A percentile compares a stretch with the other conserved stretches of the same genome.
These are phyloP conservation scores for Chytridium lagenaria DNA, from an alignment of 371 early-diverging fungal genomes.

Conservation along the genomic window DNA sequence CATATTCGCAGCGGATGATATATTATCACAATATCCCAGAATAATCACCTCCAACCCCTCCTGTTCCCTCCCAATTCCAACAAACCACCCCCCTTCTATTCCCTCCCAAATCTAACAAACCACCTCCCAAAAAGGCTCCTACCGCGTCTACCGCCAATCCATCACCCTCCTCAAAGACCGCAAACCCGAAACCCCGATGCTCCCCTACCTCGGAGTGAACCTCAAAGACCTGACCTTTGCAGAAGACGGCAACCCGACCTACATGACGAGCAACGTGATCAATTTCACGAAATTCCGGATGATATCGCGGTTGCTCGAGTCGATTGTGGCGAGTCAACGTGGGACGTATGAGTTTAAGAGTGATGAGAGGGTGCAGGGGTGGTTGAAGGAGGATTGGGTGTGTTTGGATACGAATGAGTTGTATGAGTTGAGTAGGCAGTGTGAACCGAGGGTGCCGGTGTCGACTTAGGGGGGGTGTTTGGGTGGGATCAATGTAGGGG, in stretches of 20 bases:
- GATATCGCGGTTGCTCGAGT: constrained; percentile 32
- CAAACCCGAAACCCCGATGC: constrained; percentile 27
- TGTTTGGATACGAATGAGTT: constrained; percentile 39
- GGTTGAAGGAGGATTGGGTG: constrained; percentile 38
- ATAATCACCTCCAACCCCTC: too few relatives aligned
- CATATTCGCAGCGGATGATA: too few relatives aligned
- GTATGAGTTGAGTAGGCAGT: constrained; percentile 38
- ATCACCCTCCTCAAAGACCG: constrained; percentile 17
- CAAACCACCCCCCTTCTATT: background rate
- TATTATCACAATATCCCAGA: too few relatives aligned
- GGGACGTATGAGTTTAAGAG: constrained; percentile 32
- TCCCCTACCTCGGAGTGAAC: constrained; percentile 55
- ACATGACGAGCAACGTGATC: constrained; percentile 26
- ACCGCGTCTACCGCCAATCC: constrained; percentile 39
- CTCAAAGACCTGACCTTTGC: constrained; percentile 55
- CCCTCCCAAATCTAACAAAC: background rate
- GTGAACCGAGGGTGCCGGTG: constrained; percentile 33
- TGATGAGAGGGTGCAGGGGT: constrained; percentile 33
- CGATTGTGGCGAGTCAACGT: constrained; percentile 32
- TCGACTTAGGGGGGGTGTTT: background rate
- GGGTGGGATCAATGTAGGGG: too few relatives aligned
- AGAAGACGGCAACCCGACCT: constrained; percentile 55
- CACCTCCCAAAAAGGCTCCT: constrained; percentile 36
- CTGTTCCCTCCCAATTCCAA: background rate
- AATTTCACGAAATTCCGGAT: constrained; percentile 52